Evolutionary conservation across 176 grass and related monocot species (phyloP), one percentile per base, ranked within the genome.

Genomic region (Leersia perrieri): DNA sequence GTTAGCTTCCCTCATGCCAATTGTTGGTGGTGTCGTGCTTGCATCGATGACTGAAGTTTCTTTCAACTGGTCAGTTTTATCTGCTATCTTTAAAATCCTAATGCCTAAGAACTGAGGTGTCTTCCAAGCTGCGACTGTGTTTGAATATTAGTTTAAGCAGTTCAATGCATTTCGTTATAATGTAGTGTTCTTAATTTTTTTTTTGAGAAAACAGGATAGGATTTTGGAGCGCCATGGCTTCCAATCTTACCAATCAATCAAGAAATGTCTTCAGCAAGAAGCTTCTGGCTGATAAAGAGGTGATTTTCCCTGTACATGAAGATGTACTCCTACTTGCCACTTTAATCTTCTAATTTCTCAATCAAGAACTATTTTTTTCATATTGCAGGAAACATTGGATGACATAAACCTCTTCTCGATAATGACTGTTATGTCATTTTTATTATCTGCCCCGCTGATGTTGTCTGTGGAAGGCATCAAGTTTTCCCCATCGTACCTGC

Each of bases 191-290:
- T n/a, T n/a, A n/a, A n/a, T n/a, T n/a, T n/a, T 64, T 40, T 60
- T 45, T 63, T 29, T 33, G 69, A 11, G 36, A 35, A 82, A 90
- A 76, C 70, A 98, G 95, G 92, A 88, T 84, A 47, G 96, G 92
- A 91, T 95, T 95, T 87, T 95, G 84, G 90, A 95, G 90, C 68
- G 92, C 96, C 49, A 99, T 99, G 96, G 88, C 96, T 86, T 99
- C 96, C 22, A 91, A 93, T 73, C 33, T 99, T 61, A 92, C 84
- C 26, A 94, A 94, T 68, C 96, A 99, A 87, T 95, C 92, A 2
- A 87, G 92, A 35, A 99, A 99, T 60, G 96, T 95, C 47, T 60
- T 95, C 72, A 99, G 96, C 82, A 99, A 95, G 86, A 95, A 89
- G 76, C 82, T 95, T 75, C 90, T 99, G 11, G 72, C 84, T 75